Evolutionary conservation across 331 rosid species (phyloP).

Genomic region (Cydonia oblonga): DNA sequence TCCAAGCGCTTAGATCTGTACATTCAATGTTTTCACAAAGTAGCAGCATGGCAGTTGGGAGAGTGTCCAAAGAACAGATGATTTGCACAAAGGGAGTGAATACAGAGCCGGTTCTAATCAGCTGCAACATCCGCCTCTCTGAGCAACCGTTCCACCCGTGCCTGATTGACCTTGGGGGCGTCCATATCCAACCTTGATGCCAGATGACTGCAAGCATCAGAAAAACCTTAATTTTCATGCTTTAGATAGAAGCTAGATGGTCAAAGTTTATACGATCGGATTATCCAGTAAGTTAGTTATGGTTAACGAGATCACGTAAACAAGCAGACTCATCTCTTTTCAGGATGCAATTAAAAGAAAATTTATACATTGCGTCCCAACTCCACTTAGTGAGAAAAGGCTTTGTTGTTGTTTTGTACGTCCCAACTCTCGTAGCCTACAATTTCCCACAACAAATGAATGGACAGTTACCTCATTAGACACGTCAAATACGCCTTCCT

Average conservation of each 20-base stretch:
- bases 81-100: neutral
- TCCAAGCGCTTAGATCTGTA: conserved; percentile 39
- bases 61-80: conserved; percentile 8
- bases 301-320: neutral
- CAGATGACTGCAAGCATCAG: conserved; percentile 53
- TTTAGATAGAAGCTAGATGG: neutral
- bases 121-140: conserved; percentile 63
- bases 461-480: conserved; percentile 65
- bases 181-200: conserved; percentile 82
- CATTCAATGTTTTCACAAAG: conserved; percentile 26
- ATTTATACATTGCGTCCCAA: neutral
- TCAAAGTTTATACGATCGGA: neutral
- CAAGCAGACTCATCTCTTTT: neutral
- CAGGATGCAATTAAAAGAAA: too few species aligned
- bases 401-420: too few species aligned
- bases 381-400: too few species aligned
- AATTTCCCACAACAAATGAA: conserved; percentile 5
- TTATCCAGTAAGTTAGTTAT: neutral
- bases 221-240: neutral
- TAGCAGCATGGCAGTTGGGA: conserved; percentile 12
- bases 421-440: neutral
- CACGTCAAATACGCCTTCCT: conserved; percentile 81
- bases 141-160: conserved; percentile 58
- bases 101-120: conserved; percentile 22
- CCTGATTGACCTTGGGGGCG: conserved; percentile 68